These are phyloP conservation scores for Ziziphus jujuba DNA, from an alignment of 306 rosid genomes.

Conservation along the genomic window DNA sequence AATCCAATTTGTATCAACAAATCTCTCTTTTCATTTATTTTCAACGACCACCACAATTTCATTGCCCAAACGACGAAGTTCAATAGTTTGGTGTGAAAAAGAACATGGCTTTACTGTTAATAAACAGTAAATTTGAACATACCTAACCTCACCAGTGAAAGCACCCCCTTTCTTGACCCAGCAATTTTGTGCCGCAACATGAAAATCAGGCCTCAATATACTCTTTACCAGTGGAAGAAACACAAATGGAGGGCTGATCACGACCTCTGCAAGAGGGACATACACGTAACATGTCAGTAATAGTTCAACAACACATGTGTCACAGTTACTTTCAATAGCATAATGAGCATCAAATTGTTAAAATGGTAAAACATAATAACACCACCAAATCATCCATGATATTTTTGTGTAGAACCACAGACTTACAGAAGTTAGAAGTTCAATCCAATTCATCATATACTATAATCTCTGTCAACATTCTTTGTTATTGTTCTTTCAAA, in stretches of 20 bases:
- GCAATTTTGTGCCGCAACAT: slow-evolving; percentile 76
- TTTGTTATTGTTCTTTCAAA: too few relatives aligned
- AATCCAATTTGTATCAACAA: neutral
- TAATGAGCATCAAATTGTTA: neutral
- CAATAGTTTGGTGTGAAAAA: neutral
- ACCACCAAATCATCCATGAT: neutral
- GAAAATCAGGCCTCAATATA: slow-evolving; percentile 64
- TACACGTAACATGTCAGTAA: neutral
- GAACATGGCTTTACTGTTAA: neutral
- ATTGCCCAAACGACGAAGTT: neutral
- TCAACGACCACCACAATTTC: neutral
- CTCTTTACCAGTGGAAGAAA: slow-evolving; percentile 60
- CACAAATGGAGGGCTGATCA: slow-evolving; percentile 83
- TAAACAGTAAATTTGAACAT: slow-evolving; percentile 8
- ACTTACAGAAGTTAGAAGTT: neutral
- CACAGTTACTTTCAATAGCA: neutral
- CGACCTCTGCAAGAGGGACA: slow-evolving; percentile 57
- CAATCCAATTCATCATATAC: neutral
- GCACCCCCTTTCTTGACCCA: slow-evolving; percentile 96
- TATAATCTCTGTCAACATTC: neutral
- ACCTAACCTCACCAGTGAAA: slow-evolving; percentile 86
- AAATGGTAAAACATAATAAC: neutral
- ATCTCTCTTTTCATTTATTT: neutral
- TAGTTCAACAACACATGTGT: neutral
- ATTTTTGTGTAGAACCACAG: neutral